These are phyloP conservation scores for Fomitopsis schrenkii DNA, from an alignment of 1,284 basidiomycete genomes.

Conservation along the genomic window DNA sequence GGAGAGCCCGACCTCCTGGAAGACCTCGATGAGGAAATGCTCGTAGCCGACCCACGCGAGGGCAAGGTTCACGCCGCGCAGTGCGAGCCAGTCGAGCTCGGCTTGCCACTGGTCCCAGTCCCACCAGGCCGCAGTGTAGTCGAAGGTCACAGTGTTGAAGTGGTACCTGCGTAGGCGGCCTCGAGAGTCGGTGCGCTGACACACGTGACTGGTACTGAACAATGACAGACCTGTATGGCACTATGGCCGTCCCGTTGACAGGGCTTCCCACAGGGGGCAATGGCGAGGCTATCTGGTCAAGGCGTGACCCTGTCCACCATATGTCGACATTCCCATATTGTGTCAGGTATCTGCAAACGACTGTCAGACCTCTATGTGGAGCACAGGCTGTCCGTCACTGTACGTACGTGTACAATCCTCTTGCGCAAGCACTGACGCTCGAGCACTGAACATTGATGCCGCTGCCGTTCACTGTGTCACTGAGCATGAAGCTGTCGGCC, in stretches of 20 bases:
- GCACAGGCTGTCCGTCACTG: too few species aligned
- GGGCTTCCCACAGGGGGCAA: conserved; percentile 28
- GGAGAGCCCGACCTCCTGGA: conserved; percentile 34
- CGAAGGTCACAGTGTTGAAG: conserved; percentile 43
- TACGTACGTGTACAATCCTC: conserved; percentile 27
- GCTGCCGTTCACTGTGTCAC: conserved; percentile 13
- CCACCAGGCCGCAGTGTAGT: conserved; percentile 40
- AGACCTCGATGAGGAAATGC: conserved; percentile 32
- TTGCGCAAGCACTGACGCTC: conserved; percentile 25
- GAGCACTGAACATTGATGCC: conserved; percentile 25
- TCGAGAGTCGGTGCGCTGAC: background rate
- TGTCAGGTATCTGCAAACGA: conserved; percentile 31
- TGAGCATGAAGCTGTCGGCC: conserved; percentile 23
- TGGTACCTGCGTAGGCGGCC: conserved; percentile 27
- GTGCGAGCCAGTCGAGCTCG: conserved; percentile 42
- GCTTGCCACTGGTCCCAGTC: conserved; percentile 37
- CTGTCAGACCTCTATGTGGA: too few species aligned
- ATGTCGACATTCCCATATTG: conserved; percentile 35
- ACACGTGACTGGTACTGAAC: background rate
- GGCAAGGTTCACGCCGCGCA: conserved; percentile 40
- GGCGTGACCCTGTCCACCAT: conserved; percentile 40
- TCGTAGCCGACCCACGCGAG: conserved; percentile 42
- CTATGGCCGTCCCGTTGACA: conserved; percentile 30
- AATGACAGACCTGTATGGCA: conserved; percentile 30
- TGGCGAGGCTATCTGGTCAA: conserved; percentile 13